A percentile compares a stretch with the other conserved stretches of the same genome.
phyloP scores from a whole-genome alignment of 345 rosid species.

The Psidium guajava region DNA sequence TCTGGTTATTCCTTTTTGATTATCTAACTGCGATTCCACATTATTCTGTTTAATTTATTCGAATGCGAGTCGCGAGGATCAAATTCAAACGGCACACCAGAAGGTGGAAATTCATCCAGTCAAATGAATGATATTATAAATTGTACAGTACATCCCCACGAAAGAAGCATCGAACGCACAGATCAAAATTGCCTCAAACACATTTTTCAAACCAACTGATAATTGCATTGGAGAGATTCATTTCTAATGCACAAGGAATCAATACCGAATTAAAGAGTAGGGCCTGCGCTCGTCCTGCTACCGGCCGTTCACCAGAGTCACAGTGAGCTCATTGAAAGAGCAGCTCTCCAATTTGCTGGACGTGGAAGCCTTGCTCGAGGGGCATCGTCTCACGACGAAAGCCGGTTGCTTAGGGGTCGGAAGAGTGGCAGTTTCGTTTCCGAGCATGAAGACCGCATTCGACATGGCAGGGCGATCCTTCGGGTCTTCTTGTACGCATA shows the following conservation, averaged over 20 bases:
- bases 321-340: constrained; percentile 31
- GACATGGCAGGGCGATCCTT: constrained; percentile 49
- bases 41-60: background rate
- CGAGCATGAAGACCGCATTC: constrained; percentile 39
- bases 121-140: background rate
- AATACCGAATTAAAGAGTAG: background rate
- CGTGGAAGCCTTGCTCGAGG: constrained; percentile 33
- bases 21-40: background rate
- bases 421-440: constrained; percentile 20
- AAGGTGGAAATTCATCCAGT: background rate
- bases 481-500: constrained; percentile 55
- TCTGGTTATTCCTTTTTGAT: background rate
- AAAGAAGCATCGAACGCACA: background rate
- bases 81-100: background rate
- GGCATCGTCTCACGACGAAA: constrained; percentile 20
- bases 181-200: background rate
- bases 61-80: background rate
- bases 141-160: background rate
- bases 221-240: background rate
- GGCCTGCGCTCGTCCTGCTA: background rate
- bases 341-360: constrained; percentile 34
- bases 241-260: background rate
- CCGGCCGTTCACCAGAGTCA: constrained; percentile 44
- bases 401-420: constrained; percentile 46
- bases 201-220: background rate